Evolutionary conservation across 495 filamentous ascomycete species (phyloP).

Genomic region (Aspergillus indologenus): DNA sequence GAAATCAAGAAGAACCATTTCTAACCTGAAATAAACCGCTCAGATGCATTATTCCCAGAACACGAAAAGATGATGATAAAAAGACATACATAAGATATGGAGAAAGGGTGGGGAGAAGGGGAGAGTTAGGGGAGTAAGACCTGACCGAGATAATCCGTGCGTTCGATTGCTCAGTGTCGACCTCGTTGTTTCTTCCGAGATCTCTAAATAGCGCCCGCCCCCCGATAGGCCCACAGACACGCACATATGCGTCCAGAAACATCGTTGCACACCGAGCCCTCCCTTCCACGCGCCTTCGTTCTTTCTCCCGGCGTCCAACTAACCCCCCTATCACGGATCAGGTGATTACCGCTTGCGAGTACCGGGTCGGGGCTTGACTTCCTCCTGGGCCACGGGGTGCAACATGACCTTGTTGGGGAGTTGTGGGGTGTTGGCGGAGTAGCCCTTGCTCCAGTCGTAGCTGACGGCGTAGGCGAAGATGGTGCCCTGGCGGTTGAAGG

Average conservation of each 20-base stretch:
- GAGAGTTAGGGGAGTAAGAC: neutral
- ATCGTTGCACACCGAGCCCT: neutral
- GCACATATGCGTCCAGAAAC: neutral
- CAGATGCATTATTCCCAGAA: constrained; percentile 19
- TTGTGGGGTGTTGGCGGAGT: constrained; percentile 64
- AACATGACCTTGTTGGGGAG: constrained; percentile 83
- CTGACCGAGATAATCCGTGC: too few relatives aligned
- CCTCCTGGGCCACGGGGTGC: constrained; percentile 70
- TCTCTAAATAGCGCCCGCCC: neutral
- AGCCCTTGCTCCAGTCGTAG: constrained; percentile 96
- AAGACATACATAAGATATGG: neutral
- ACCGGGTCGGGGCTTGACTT: constrained; percentile 75
- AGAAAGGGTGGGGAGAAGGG: neutral
- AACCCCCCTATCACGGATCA: neutral
- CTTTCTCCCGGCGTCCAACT: neutral
- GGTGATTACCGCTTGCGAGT: constrained; percentile 63
- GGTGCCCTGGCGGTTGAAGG: constrained; percentile 71
- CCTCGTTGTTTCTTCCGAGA: neutral
- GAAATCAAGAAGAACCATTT: too few relatives aligned
- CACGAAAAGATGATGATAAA: constrained; percentile 5
- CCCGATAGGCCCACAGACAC: neutral
- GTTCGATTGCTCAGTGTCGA: neutral
- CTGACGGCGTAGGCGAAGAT: constrained; percentile 90
- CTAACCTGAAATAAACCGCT: constrained; percentile 16
- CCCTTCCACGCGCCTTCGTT: neutral